Evolutionary conservation across 352 stramenopile genomes (phyloP).

Genomic region (Phytophthora nicotianae): DNA sequence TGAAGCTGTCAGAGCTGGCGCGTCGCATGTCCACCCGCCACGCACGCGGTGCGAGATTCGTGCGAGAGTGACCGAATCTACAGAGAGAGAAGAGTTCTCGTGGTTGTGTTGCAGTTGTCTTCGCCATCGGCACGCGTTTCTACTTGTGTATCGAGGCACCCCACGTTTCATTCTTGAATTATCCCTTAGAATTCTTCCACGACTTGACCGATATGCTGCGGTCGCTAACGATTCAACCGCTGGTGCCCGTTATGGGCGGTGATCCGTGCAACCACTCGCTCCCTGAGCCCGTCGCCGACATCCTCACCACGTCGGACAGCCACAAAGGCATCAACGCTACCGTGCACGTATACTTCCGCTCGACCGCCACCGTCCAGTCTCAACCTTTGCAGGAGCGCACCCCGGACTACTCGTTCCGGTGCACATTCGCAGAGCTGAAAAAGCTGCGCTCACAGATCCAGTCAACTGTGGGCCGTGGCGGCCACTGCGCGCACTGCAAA

Average conservation of each 20-base stretch:
- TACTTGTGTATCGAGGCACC: conserved; percentile 8
- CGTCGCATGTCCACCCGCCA: conserved; percentile 19
- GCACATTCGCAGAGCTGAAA: conserved; percentile 36
- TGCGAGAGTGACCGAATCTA: conserved; percentile 17
- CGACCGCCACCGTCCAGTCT: conserved; percentile 1
- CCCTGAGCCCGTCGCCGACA: conserved; percentile 31
- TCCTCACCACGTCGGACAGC: conserved; percentile 23
- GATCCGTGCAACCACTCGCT: conserved; percentile 25
- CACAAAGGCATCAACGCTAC: conserved; percentile 30
- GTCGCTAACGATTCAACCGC: conserved; percentile 40
- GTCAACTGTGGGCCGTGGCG: conserved; percentile 22
- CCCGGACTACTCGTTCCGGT: conserved; percentile 34
- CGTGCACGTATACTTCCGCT: conserved; percentile 35
- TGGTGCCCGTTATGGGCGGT: conserved; percentile 30
- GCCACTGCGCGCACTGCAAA: conserved; percentile 39
- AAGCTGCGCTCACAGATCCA: conserved; percentile 38
- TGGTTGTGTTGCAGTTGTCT: conserved; percentile 27
- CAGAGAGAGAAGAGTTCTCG: conserved; percentile 20
- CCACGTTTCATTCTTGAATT: conserved; percentile 30
- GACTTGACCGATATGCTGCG: conserved; percentile 34
- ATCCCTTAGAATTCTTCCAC: not conserved
- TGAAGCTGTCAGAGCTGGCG: conserved; percentile 11
- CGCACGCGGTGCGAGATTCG: conserved; percentile 32
- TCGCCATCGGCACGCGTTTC: conserved; percentile 14
- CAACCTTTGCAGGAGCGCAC: conserved; percentile 22